Base-by-base conservation (phyloP, 73 alveolate species). In the Paramecium octaurelia region DNA sequence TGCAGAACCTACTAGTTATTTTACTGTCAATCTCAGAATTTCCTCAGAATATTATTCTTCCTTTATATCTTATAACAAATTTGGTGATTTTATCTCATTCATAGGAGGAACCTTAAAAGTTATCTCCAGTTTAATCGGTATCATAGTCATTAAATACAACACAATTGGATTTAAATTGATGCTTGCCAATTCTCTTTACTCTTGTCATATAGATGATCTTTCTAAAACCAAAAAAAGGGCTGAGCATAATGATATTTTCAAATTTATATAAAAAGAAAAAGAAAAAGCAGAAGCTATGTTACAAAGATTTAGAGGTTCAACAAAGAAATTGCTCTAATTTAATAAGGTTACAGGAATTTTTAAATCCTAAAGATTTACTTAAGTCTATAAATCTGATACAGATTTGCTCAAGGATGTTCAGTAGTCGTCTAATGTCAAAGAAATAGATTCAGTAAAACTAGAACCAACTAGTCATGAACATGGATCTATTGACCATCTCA, bases 271-370 rank as follows among this genome's bases (percentile, higher is more conserved):
- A 35, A 73, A 73, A 43, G 87, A 73, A 34, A 34, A 73, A 73
- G 59, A 40, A 38, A 34, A 73, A 64, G 84, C 84, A 27, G 84
- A 20, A 64, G 84, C 46, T 27, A 23, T 64, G 84, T 34, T 23
- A 64, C 44, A 64, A 21, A 27, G 21, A 31, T 64, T 64, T 34
- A 64, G 50, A 64, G 84, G 84, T 0, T 64, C 84, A 4, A 64
- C 84, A 64, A 64, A 64, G 14, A 64, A 64, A 64, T 64, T 64
- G 14, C 9, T 64, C 2, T 64, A 64, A 64, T 64, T 73, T 36
- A 73, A 73, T 73, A 73, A 73, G 38, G 87, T 73, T 36, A 12
- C 87, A 29, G 60, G 87, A 9, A 36, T 73, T 29, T 40, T 73
- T n/a, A 31, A 38, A 73, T 36, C 87, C 11, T 73, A 73, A 73